Evolutionary conservation across 2,329 filamentous ascomycete genomes (phyloP), one percentile per base, ranked within the genome.

Genomic region (Ceratocystis cacaofunesta): DNA sequence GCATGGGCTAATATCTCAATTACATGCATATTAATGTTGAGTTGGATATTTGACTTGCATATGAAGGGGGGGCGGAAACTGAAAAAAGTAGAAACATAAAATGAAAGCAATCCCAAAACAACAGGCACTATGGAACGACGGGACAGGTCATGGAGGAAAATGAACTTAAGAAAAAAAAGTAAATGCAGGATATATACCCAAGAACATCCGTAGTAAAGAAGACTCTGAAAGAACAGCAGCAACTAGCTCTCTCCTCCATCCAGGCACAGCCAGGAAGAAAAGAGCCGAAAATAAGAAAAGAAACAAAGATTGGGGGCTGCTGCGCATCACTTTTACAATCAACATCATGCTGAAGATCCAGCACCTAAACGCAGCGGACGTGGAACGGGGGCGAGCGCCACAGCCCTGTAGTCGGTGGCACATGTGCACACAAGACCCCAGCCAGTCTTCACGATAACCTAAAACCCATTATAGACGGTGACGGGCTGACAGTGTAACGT

Each of bases 401-500:
- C 52, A 58, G 52, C 52, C 25, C 52, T 58, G 52, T 30, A 17
- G 52, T 3, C 52, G 28, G 7, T 30, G 8, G n/a, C 50, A 55
- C 28, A 58, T 8, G 17, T 41, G 36, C 30, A 32, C 6, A 32
- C 6, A 41, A 41, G 10, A 41, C 36, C 36, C 36, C 36, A 41
- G 36, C 36, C 36, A 41, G 36, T 41, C 36, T 36, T 41, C 36
- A 41, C 10, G 36, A 41, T 12, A 41, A 41, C 36, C 36, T 41
- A 41, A 41, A 41, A 12, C 10, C 10, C 36, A 41, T 41, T 41
- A 62, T 8, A 28, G 22, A 5, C 17, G 64, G 28, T n/a, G n/a
- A 36, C n/a, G 48, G 63, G 32, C 44, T n/a, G 15, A 30, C 65
- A 44, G 44, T 19, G 25, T 8, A 69, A 68, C 36, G 66, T 66